Percentiles rank a stretch among this genome's conserved stretches.
These are phyloP conservation scores for Cyclocybe aegerita DNA, from an alignment of 768 basidiomycete species.

Conservation along the genomic window DNA sequence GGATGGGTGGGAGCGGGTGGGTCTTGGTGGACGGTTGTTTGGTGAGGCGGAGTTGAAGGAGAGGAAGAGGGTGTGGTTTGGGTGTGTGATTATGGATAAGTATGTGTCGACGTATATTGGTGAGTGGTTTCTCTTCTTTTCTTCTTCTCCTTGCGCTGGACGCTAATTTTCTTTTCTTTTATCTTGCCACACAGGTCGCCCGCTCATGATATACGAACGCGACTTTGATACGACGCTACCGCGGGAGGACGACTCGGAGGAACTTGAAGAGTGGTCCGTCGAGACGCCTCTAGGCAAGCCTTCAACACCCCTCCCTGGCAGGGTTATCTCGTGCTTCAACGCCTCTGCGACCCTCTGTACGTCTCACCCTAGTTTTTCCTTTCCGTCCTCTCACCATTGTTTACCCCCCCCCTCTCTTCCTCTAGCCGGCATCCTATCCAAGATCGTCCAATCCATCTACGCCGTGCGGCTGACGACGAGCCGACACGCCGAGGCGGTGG, in stretches of 20 bases:
- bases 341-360: constrained; percentile 71
- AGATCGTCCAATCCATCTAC: constrained; percentile 71
- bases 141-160: constrained; percentile 3
- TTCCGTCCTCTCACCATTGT: background rate
- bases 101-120: constrained; percentile 81
- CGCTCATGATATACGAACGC: constrained; percentile 69
- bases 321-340: constrained; percentile 73
- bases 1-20: constrained; percentile 71
- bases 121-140: constrained; percentile 24
- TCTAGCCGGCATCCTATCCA: constrained; percentile 66
- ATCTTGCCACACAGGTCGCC: constrained; percentile 45
- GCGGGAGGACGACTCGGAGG: constrained; percentile 62
- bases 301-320: constrained; percentile 39
- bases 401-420: constrained; percentile 10
- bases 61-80: constrained; percentile 75
- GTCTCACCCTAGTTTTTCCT: constrained; percentile 20
- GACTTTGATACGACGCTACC: constrained; percentile 78
- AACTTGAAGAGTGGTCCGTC: constrained; percentile 52
- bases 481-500: constrained; percentile 56
- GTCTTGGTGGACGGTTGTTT: constrained; percentile 58
- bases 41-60: constrained; percentile 62
- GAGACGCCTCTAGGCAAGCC: constrained; percentile 25
- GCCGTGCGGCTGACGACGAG: constrained; percentile 55
- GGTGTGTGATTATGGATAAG: constrained; percentile 76
- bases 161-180: constrained; percentile 1